Base-by-base conservation (phyloP, 805 yeast genomes). In the Pichia scutulata region DNA sequence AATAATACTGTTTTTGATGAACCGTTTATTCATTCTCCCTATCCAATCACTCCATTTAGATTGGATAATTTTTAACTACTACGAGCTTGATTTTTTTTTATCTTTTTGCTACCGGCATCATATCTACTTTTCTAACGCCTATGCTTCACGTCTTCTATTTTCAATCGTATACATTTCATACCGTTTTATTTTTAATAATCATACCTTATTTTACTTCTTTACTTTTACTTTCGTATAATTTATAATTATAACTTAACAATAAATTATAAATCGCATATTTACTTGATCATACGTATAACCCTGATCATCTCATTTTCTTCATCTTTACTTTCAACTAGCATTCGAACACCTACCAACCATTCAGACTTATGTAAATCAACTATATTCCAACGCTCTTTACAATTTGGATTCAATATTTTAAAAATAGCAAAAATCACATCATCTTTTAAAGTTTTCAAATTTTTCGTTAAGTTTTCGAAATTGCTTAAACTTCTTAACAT, bases 311-410 rank as follows among this genome's bases (percentile, higher is more conserved):
- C 65, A 18, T 65, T 68, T 43, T 65, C 52, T 2, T 52, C 55
- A 4, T 45, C 37, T 33, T 52, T 36, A 21, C 56, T 55, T 28
- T 60, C 59, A 33, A 49, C 49, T 30, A 50, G 24, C 24, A 64
- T 47, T 39, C 58, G 49, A 1, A 58, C 57, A 45, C 64, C 63
- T n/a, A 66, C 57, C 53, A 66, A 52, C 72, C 72, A 69, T 39
- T 61, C 66, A 22, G 55, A 48, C 46, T 57, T 54, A 28, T 52
- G 51, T 5, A 62, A 50, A 12, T 62, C 57, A 12, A 48, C 52
- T 10, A 62, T 46, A 7, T 49, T 46, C 23, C 55, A 19, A 46
- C 73, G 55, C 6, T 55, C 43, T 9, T 21, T 37, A 12, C 62
- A 60, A 41, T 56, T 51, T 2, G 72, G 71, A 45, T 68, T 59